These are phyloP conservation scores for Chrysanthemum makinoi DNA, from an alignment of 129 eudicot genomes.

Conservation along the genomic window DNA sequence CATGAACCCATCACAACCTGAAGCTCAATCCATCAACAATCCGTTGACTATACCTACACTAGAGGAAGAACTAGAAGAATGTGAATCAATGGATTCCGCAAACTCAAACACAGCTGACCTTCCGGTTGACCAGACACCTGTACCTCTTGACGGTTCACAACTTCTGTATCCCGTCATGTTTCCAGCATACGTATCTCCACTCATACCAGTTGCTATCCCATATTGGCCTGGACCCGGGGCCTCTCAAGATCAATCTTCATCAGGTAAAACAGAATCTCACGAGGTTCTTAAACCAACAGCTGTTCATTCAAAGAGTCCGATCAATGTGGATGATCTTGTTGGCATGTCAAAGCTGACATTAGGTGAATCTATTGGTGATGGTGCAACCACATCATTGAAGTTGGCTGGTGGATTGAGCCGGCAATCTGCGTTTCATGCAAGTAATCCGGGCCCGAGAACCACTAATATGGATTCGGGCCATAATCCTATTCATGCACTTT, in stretches of 20 bases:
- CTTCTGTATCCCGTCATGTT: slow-evolving; percentile 55
- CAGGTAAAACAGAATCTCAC: slow-evolving; percentile 52
- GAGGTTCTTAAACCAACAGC: slow-evolving; percentile 89
- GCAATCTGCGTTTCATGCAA: slow-evolving; percentile 86
- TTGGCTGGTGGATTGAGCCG: slow-evolving; percentile 62
- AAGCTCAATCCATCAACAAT: slow-evolving; percentile 44
- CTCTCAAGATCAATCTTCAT: slow-evolving; percentile 35
- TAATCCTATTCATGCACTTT: slow-evolving; percentile 73
- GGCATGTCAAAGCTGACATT: slow-evolving; percentile 85
- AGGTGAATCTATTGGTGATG: slow-evolving; percentile 64
- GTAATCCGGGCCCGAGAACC: slow-evolving; percentile 47
- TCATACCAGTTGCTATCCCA: slow-evolving; percentile 56
- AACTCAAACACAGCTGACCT: slow-evolving; percentile 54
- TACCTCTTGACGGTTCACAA: slow-evolving; percentile 48
- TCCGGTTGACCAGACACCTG: slow-evolving; percentile 13
- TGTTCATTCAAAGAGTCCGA: slow-evolving; percentile 80
- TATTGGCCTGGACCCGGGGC: slow-evolving; percentile 67
- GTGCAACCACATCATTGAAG: slow-evolving; percentile 52
- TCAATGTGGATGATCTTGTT: slow-evolving; percentile 84
- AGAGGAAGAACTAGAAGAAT: slow-evolving; percentile 78
- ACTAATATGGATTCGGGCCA: slow-evolving; percentile 51
- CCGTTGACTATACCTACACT: slow-evolving; percentile 48
- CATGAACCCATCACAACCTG: slow-evolving; percentile 50
- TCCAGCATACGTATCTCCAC: slow-evolving; percentile 65
- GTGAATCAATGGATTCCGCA: slow-evolving; percentile 79